Percentiles rank a stretch among this genome's conserved stretches.
phyloP scores from a whole-genome alignment of 2,329 filamentous ascomycete species.

The Juglanconis sp. region DNA sequence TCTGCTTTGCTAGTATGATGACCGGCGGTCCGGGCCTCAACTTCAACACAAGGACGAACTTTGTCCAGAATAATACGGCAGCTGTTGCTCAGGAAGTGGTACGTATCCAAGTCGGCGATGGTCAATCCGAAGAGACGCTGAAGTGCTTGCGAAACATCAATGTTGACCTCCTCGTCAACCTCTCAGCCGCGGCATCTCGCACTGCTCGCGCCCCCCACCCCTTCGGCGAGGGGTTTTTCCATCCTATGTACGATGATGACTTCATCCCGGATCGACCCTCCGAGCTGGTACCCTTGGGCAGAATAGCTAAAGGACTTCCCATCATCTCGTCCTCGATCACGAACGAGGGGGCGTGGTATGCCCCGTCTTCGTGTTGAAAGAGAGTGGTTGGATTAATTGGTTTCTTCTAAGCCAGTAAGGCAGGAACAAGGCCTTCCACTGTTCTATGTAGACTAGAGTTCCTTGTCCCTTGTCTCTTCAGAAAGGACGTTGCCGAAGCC shows the following conservation, averaged over 20 bases:
- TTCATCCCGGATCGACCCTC: slow-evolving; percentile 26
- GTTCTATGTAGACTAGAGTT: too few relatives aligned
- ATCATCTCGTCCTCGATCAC: slow-evolving; percentile 20
- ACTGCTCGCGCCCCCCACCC: slow-evolving; percentile 18
- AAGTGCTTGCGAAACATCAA: slow-evolving; percentile 21
- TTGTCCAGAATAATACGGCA: slow-evolving; percentile 25
- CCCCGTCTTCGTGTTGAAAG: too few relatives aligned
- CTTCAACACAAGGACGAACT: slow-evolving; percentile 26
- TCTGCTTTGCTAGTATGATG: slow-evolving; percentile 23
- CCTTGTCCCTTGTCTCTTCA: too few relatives aligned
- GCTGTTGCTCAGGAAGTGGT: slow-evolving; percentile 20
- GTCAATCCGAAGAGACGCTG: slow-evolving; percentile 16
- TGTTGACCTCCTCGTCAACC: slow-evolving; percentile 22
- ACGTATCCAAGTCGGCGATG: slow-evolving; percentile 14
- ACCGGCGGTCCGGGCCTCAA: slow-evolving; percentile 27
- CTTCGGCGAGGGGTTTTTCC: slow-evolving; percentile 24
- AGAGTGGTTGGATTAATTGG: too few relatives aligned
- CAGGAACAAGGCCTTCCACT: too few relatives aligned
- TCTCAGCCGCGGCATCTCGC: slow-evolving; percentile 25
- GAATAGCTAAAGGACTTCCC: slow-evolving; percentile 20
- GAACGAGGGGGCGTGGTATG: slow-evolving; percentile 24
- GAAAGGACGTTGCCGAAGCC: too few relatives aligned
- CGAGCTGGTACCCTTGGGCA: slow-evolving; percentile 24
- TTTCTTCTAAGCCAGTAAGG: too few relatives aligned
- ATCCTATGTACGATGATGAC: slow-evolving; percentile 24